Base-by-base conservation (phyloP, 805 yeast genomes). In the Wickerhamomyces chaumierensis region DNA sequence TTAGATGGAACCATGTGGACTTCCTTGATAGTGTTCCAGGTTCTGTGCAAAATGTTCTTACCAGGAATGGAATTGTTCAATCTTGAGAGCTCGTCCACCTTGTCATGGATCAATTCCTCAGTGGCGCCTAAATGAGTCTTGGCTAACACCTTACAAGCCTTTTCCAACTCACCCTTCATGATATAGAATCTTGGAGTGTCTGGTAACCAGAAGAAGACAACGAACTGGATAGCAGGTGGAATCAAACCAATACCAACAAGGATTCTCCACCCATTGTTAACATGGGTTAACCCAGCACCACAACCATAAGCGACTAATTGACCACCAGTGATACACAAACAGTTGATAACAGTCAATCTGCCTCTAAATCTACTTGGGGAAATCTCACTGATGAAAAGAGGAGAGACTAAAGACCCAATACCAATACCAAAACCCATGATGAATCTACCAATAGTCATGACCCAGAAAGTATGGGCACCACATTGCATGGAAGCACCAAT, bases 371-470 rank as follows among this genome's bases (percentile, higher is more conserved):
- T 75, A 14, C 92, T 74, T 21, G 98, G 97, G 3, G 96, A 95
- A 57, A 88, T 72, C 60, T 90, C 98, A 40, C 86, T 69, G 44
- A 90, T 82, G 68, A 87, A 88, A 41, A 90, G 67, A 1, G 98
- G 98, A n/a, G 97, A 86, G 40, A 86, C 81, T 39, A 90, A 66
- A 3, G 96, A 87, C 1, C 96, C 97, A 39, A 84, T 72, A 48
- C 98, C 98, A 20, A 90, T 96, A 50, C 96, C 97, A 60, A 84
- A 83, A 15, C 98, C 98, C 81, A 92, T 83, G 36, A 90, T 67
- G 47, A 92, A 80, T 57, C 97, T 73, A 34, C 97, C 98, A 13
- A 65, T 78, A 45, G 85, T 79, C 97, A 90, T 90, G 34, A 81
- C 78, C 94, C 96, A 85, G 42, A 86, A 79, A 4, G 78, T 66